Percentiles rank a stretch among this genome's conserved stretches.
Conservation (phyloP, 805 yeast species). For the Wickerhamomyces xylosicus region DNA sequence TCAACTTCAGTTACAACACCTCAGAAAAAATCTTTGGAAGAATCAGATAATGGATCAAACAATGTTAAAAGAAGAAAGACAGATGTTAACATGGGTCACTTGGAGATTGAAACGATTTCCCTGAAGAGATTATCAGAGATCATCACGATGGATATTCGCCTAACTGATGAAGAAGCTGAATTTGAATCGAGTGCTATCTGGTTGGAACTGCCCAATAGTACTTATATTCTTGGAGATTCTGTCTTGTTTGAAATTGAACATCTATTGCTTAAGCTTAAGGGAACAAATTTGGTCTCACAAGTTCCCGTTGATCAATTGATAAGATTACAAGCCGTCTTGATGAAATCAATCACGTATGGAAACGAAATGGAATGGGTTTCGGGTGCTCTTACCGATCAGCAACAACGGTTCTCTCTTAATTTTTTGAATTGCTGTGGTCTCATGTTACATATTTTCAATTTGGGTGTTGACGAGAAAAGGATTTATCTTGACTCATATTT, state of each 20-base stretch:
- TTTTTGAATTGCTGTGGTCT: slow-evolving; percentile 15
- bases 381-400: slow-evolving; percentile 1
- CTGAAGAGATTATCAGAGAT: slow-evolving; percentile 4
- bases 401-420: slow-evolving; percentile 4
- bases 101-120: slow-evolving; percentile 10
- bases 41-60: neutral
- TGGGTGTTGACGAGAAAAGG: slow-evolving; percentile 30
- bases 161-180: slow-evolving; percentile 20
- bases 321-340: slow-evolving; percentile 24
- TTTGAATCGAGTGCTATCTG: slow-evolving; percentile 16
- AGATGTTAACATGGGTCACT: slow-evolving; percentile 8
- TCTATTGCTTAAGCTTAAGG: slow-evolving; percentile 11
- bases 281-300: slow-evolving; percentile 5
- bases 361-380: slow-evolving; percentile 13
- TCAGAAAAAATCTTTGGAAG: neutral
- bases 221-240: slow-evolving; percentile 11
- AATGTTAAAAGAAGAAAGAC: slow-evolving; percentile 12
- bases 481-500: slow-evolving; percentile 37
- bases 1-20: neutral
- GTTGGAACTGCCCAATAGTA: slow-evolving; percentile 15
- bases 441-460: slow-evolving; percentile 30
- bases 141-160: slow-evolving; percentile 7
- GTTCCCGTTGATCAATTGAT: slow-evolving; percentile 19
- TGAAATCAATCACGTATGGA: slow-evolving; percentile 18
- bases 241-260: slow-evolving; percentile 16